phyloP scores from a whole-genome alignment of 495 filamentous ascomycete genomes.

The Hypomontagnella submonticulosa region DNA sequence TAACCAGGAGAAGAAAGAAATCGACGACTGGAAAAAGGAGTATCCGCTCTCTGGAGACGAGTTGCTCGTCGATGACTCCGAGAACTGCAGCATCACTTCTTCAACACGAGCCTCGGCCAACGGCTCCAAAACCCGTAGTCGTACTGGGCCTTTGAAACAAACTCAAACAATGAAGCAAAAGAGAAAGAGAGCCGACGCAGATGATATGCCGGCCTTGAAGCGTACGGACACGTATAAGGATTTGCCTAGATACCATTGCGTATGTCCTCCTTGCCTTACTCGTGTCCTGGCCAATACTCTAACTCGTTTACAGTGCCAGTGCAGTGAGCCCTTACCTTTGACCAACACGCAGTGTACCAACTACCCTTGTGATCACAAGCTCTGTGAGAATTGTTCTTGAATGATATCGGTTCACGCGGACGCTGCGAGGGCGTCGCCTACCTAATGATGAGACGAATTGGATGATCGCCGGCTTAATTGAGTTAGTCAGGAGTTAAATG shows the following conservation, averaged over 20 bases:
- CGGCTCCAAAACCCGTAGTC: not conserved
- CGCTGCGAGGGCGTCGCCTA: not conserved
- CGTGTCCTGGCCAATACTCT: conserved; percentile 23
- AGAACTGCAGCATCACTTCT: conserved; percentile 12
- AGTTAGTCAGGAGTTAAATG: conserved; percentile 7
- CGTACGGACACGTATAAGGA: conserved; percentile 22
- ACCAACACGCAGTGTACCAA: conserved; percentile 38
- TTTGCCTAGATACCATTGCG: conserved; percentile 22
- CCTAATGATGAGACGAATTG: too few relatives aligned
- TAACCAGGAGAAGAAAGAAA: conserved; percentile 42
- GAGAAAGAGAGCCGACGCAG: conserved; percentile 39
- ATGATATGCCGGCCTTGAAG: conserved; percentile 13
- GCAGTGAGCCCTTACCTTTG: conserved; percentile 35
- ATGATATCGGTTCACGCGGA: not conserved
- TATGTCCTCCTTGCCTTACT: conserved; percentile 14
- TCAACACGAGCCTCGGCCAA: conserved; percentile 5
- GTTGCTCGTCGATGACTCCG: conserved; percentile 21
- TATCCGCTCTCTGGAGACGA: conserved; percentile 24
- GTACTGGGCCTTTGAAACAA: conserved; percentile 7
- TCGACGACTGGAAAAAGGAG: conserved; percentile 52
- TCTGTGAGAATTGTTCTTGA: conserved; percentile 34
- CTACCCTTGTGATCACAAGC: conserved; percentile 39
- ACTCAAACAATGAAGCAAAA: conserved; percentile 29
- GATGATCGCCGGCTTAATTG: too few relatives aligned
- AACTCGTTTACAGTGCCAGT: conserved; percentile 37